Evolutionary conservation across 2,329 filamentous ascomycete species (phyloP).

Genomic region (Sclerotinia minor): DNA sequence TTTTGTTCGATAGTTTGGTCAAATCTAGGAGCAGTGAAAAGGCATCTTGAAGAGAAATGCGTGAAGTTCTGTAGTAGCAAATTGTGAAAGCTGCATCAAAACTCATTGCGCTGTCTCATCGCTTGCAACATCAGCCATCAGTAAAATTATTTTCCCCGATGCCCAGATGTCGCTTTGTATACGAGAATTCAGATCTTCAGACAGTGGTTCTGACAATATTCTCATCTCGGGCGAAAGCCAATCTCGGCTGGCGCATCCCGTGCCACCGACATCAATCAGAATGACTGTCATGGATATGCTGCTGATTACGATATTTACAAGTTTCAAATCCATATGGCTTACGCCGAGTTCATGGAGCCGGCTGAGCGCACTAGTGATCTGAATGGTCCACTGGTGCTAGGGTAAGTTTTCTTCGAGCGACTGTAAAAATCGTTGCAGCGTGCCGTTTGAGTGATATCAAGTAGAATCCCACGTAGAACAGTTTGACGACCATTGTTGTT

Average conservation of each 20-base stretch:
- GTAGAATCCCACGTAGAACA: constrained; percentile 31
- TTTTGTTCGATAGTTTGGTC: too few relatives aligned
- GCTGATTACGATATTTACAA: constrained; percentile 32
- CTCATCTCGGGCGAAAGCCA: constrained; percentile 36
- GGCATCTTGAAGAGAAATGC: constrained; percentile 20
- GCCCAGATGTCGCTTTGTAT: constrained; percentile 34
- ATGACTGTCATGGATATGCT: constrained; percentile 25
- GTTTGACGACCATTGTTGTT: constrained; percentile 12
- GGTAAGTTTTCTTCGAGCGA: constrained; percentile 22
- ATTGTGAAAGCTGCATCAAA: background rate
- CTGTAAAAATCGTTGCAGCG: constrained; percentile 17
- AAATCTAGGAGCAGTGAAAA: too few relatives aligned
- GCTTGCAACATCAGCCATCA: constrained; percentile 22
- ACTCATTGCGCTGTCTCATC: constrained; percentile 19
- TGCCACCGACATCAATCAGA: constrained; percentile 34
- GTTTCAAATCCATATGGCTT: constrained; percentile 37
- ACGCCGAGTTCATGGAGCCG: constrained; percentile 31
- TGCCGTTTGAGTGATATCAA: constrained; percentile 30
- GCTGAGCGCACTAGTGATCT: constrained; percentile 32
- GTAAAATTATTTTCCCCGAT: constrained; percentile 28
- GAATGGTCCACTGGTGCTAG: constrained; percentile 32
- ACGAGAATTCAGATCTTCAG: constrained; percentile 27
- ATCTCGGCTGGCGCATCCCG: constrained; percentile 30
- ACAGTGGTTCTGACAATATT: constrained; percentile 28
- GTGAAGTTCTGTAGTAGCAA: constrained; percentile 20